A percentile compares a stretch with the other conserved stretches of the same genome.
Conservation (phyloP, 176 grass and related monocot species). For the Rhynchospora breviuscula region DNA sequence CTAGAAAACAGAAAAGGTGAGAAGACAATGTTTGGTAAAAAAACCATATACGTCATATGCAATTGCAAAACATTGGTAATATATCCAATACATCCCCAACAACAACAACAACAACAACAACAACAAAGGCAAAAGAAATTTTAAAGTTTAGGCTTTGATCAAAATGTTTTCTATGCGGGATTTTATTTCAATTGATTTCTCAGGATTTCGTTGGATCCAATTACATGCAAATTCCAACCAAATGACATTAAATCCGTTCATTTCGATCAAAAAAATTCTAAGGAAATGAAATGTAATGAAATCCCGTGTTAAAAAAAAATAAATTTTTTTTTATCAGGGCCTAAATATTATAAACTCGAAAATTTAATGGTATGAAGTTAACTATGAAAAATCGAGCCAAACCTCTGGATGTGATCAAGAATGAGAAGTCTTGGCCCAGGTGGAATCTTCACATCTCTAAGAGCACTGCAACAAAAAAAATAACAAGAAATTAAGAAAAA, state of each 20-base stretch:
- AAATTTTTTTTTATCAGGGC: too few species aligned
- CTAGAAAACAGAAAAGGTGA: background rate
- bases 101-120: background rate
- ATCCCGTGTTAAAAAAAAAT: too few species aligned
- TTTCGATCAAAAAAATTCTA: too few species aligned
- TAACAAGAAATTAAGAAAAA: background rate
- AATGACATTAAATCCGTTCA: too few species aligned
- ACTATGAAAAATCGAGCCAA: background rate
- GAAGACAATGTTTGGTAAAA: background rate
- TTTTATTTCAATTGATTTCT: too few species aligned
- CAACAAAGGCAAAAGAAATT: background rate
- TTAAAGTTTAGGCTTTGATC: too few species aligned
- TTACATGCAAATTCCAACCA: too few species aligned
- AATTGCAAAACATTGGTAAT: background rate
- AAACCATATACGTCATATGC: background rate
- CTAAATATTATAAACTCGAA: too few species aligned
- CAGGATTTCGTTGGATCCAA: too few species aligned
- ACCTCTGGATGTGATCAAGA: slow-evolving; percentile 94
- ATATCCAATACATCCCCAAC: background rate
- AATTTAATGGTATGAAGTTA: background rate
- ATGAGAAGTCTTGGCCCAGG: slow-evolving; percentile 96
- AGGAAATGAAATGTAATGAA: too few species aligned
- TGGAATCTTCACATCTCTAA: slow-evolving; percentile 92
- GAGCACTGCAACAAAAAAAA: slow-evolving; percentile 49
- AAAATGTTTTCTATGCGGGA: too few species aligned